Base-by-base conservation (phyloP, 1,284 basidiomycete genomes). In the Mycena citricolor region DNA sequence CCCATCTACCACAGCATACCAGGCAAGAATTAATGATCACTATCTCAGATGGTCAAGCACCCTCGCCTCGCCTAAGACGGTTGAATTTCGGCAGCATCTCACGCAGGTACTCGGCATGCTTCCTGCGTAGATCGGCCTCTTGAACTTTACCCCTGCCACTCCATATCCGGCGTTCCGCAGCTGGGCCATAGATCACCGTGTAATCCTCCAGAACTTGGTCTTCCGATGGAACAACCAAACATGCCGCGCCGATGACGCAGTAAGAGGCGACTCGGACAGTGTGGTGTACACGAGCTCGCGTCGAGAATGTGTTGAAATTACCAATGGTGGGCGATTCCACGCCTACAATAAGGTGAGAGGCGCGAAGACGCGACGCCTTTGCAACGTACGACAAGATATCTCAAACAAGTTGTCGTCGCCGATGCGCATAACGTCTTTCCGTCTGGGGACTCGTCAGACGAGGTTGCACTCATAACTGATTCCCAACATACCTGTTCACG, bases 341-440 rank as follows among this genome's bases (percentile, higher is more conserved):
- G 25, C 90, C 90, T 92, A 57, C 42, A 29, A 31, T 42, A 32
- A 42, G 19, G 33, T 28, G 24, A 50, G 22, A 23, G 20, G 29
- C 16, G 48, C 39, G 43, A 42, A 20, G 36, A 33, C 20, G 16
- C 21, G 6, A 36, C n/a, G 30, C 10, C n/a, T 20, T 16, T 26
- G 35, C n/a, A 4, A 79, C 87, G 55, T 59, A 89, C 91, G 83
- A 63, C 86, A 91, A 8, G 86, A 90, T 37, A 95, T 92, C 68
- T 97, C 91, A 60, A 99, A 95, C 39, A 93, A 70, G 63, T 97
- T 98, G 46, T 87, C 79, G 59, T 94, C 84, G 10, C 95, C 95
- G 39, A 99, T 92, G 14, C 79, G 74, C 84, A 97, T 90, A n/a
- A 86, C 77, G 59, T 86, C 83, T 58, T 87, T 90, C 35, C 79